Evolutionary conservation across 116 monocot genomes (phyloP), one percentile per base, ranked within the genome.

Genomic region (Dioscorea cayenensis): DNA sequence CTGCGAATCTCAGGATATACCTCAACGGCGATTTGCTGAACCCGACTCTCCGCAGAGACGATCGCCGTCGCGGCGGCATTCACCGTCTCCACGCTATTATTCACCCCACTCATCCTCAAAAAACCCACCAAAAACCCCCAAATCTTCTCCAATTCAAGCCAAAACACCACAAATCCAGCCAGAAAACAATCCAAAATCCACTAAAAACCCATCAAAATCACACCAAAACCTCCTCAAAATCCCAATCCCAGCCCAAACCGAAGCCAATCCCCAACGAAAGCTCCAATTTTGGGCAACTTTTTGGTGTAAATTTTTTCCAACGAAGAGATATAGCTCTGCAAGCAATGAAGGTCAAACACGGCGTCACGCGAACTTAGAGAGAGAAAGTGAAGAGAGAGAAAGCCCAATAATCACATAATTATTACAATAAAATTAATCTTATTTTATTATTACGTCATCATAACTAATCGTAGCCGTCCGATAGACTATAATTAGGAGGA

Each of bases 31-130:
- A 71, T 75, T 65, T 83, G 92, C 75, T 82, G 89, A 11, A 76
- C 77, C 21, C 92, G 77, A 61, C 71, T 84, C 73, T 86, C 92
- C 18, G 86, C 86, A 0, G 79, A 36, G 28, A 75, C 29, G 72
- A 92, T 84, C 55, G 89, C 89, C 23, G 70, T 76, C 9, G 89
- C 89, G 6, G 92, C 92, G 14, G 88, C 85, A 49, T 82, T 86
- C 67, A 92, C 86, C 14, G 88, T 88, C 63, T 88, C 89, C 23
- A 81, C 83, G 75, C 86, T 92, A 29, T 77, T 74, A 65, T 77
- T 79, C 51, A 74, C 67, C 32, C 77, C 63, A 9, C 75, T 78
- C 81, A 78, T 80, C 66, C 32, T 63, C 20, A 28, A 55, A 70
- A 20, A 60, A 25, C 28, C n/a, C 29, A 0, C 16, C 7, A 59